Percentiles rank a stretch among this genome's conserved stretches.
Evolutionary conservation across 1,284 basidiomycete species (phyloP).

Genomic region (Gymnopus androsaceus): DNA sequence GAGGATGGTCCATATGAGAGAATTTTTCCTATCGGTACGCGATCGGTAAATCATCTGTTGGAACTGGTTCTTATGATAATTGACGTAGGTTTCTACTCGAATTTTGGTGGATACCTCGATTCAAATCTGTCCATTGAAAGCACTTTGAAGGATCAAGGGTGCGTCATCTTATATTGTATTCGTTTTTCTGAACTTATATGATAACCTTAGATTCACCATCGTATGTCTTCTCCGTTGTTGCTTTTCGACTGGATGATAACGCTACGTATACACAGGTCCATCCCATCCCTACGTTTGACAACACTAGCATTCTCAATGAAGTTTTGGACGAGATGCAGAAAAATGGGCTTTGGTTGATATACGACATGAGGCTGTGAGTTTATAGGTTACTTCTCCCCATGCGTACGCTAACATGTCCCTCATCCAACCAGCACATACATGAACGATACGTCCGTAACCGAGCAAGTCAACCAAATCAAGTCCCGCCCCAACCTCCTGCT

Average conservation of each 20-base stretch:
- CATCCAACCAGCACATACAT: slow-evolving; percentile 52
- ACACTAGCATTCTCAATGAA: slow-evolving; percentile 54
- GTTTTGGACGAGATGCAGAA: slow-evolving; percentile 72
- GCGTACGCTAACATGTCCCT: slow-evolving; percentile 5
- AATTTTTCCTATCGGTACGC: slow-evolving; percentile 70
- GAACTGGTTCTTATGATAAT: too few relatives aligned
- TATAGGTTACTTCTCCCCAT: not conserved
- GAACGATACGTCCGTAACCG: slow-evolving; percentile 61
- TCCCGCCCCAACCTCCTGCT: slow-evolving; percentile 66
- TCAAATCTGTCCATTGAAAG: slow-evolving; percentile 57
- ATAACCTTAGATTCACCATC: slow-evolving; percentile 33
- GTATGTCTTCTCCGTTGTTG: slow-evolving; percentile 21
- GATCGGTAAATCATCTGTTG: too few relatives aligned
- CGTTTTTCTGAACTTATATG: not conserved
- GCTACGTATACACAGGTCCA: too few relatives aligned
- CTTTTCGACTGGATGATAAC: not conserved
- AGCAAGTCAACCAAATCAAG: slow-evolving; percentile 69
- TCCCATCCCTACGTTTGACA: slow-evolving; percentile 62
- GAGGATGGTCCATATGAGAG: slow-evolving; percentile 53
- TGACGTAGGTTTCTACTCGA: slow-evolving; percentile 33
- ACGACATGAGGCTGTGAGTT: slow-evolving; percentile 72
- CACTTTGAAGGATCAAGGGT: slow-evolving; percentile 66
- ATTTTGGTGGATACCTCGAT: slow-evolving; percentile 60
- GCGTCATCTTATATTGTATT: slow-evolving; percentile 22
- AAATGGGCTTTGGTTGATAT: slow-evolving; percentile 73